Conservation (phyloP, 202 grass and related monocot genomes). For the Panicum virgatum region DNA sequence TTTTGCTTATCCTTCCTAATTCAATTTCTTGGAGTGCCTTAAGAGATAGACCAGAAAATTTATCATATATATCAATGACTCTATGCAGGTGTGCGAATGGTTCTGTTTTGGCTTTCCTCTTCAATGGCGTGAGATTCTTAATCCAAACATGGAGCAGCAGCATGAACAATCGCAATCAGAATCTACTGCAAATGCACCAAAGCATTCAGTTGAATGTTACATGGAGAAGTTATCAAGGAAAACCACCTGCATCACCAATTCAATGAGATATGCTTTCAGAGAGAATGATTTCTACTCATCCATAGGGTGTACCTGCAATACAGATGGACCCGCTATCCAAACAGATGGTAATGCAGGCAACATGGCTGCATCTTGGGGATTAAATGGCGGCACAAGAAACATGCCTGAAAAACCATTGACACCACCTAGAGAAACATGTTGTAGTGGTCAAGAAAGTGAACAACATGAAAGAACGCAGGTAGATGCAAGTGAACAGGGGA, state of each 20-base stretch:
- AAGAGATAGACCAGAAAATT: slow-evolving; percentile 3
- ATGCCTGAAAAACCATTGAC: slow-evolving; percentile 12
- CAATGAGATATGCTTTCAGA: background rate
- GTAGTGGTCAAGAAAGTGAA: background rate
- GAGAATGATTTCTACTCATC: background rate
- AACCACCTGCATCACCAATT: too few species aligned
- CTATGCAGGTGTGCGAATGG: slow-evolving; percentile 46
- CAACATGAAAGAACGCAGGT: background rate
- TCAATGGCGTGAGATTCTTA: slow-evolving; percentile 30
- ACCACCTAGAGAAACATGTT: slow-evolving; percentile 26
- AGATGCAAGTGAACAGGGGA: background rate
- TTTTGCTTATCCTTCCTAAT: slow-evolving; percentile 16
- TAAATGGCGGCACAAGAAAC: background rate
- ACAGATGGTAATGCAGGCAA: slow-evolving; percentile 11
- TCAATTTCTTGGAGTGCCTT: slow-evolving; percentile 14
- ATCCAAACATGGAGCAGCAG: slow-evolving; percentile 15
- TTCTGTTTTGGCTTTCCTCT: slow-evolving; percentile 41
- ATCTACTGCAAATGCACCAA: background rate
- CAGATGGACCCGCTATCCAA: background rate
- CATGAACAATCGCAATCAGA: background rate
- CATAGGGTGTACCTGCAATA: background rate
- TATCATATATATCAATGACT: slow-evolving; percentile 3
- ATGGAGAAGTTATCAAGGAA: background rate
- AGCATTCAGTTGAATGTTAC: slow-evolving; percentile 1
- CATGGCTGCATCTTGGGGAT: slow-evolving; percentile 13